Evolutionary conservation across 257 asterid species (phyloP), one percentile per base, ranked within the genome.

Genomic region (Petunia secreta): DNA sequence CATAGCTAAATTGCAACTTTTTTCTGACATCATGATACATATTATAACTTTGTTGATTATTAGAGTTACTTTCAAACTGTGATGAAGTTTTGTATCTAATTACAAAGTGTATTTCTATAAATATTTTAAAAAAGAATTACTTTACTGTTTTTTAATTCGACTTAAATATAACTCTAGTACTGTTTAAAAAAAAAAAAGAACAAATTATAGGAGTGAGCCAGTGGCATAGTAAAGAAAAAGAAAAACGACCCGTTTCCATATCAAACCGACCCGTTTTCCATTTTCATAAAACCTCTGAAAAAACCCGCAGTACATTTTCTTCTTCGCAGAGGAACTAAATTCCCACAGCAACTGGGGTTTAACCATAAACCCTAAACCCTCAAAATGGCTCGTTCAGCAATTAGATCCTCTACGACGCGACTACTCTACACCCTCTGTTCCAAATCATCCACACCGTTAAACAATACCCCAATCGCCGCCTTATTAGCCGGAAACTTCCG

Each of bases 341-440:
- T 58, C 65, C 59, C 75, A 8, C 78, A 85, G 0, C 25, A 25
- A 25, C 25, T 25, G 85, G 92, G 94, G 95, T 88, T 92, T 92
- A 67, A 50, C 82, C 80, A 78, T 79, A 90, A 90, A 90, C 91
- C 94, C 83, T 71, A 79, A 79, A 64, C 50, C 74, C 46, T 48
- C 77, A 81, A 84, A 62, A 93, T 92, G 96, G 91, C 97, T 62
- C 88, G 92, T 78, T 83, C 90, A 74, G 81, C 89, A 25, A 25
- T 25, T 71, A 91, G 94, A 87, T 92, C 94, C 81, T 83, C 90
- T 36, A 58, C 96, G 44, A 80, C 93, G 85, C 89, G 97, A 84
- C 89, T 91, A 13, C 87, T 94, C 43, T 94, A 89, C 88, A 80
- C 90, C 63, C 79, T 91, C 84, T 86, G 81, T 79, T 60, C 88